Evolutionary conservation across 306 rosid species (phyloP), one percentile per base, ranked within the genome.

Genomic region (Malus domestica): DNA sequence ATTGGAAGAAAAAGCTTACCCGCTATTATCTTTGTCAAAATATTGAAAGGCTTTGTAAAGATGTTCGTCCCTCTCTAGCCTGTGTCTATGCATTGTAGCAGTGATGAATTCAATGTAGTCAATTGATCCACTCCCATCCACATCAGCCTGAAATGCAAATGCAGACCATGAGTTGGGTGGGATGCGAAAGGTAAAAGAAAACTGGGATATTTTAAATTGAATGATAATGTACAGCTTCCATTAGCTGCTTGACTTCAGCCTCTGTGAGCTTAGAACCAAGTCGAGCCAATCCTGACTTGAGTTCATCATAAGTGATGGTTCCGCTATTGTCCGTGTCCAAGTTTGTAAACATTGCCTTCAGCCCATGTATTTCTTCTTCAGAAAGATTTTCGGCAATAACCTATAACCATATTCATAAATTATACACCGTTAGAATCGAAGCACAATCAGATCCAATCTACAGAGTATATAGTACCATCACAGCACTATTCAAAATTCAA

Each of bases 351-450:
- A 88, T 88, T 62, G 93, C 83, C 83, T 87, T 91, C 86, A 93
- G 85, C 69, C 98, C 98, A 83, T 89, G 96, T 74, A 93, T 91
- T 85, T 93, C 98, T 85, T 91, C 98, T 80, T 75, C 86, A 38
- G 96, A 90, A 76, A 93, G 96, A 83, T 86, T 90, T 83, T 93
- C 94, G 2, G 97, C 98, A 69, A 93, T 93, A 64, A 93, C 98
- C 98, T 93, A 71, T 40, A 77, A 68, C 44, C 32, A 23, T 20
- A 30, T 64, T 58, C 49, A 44, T 18, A 23, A 78, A 70, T 20
- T 13, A 52, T 46, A 45, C 25, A 52, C 65, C 33, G 20, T 67
- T 19, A 79, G 78, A 76, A 40, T 1, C 30, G 32, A 71, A 65
- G 38, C 68, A 68, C 16, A 65, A 22, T 27, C 76, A 61, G 66